Percentiles rank a stretch among this genome's conserved stretches.
Conservation (phyloP, 1,284 basidiomycete species). For the Xerocomus cyaneibrunnescens region DNA sequence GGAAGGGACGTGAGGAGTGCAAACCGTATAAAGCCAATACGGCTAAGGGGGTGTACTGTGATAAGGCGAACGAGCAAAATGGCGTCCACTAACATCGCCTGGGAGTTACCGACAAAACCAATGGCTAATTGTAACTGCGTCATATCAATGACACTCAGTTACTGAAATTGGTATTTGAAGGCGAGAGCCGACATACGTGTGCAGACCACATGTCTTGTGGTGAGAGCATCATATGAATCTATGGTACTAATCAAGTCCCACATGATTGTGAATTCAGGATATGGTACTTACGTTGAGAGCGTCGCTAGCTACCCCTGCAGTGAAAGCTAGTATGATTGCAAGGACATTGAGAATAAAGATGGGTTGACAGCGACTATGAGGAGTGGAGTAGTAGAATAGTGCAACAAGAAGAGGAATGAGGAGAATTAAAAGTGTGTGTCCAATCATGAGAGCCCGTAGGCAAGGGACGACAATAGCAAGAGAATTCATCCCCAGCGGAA, state of each 20-base stretch:
- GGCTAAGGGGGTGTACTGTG: slow-evolving; percentile 13
- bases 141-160: not conserved
- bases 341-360: slow-evolving; percentile 28
- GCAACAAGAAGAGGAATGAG: slow-evolving; percentile 22
- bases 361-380: slow-evolving; percentile 17
- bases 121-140: slow-evolving; percentile 9
- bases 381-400: slow-evolving; percentile 30
- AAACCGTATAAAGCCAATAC: slow-evolving; percentile 19
- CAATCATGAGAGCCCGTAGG: slow-evolving; percentile 13
- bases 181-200: slow-evolving; percentile 1
- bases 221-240: slow-evolving; percentile 19
- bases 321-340: slow-evolving; percentile 9
- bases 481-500: not conserved
- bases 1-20: slow-evolving; percentile 17
- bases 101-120: slow-evolving; percentile 12
- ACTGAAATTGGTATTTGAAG: not conserved
- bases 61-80: slow-evolving; percentile 24
- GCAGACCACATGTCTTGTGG: slow-evolving; percentile 4
- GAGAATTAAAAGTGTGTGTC: slow-evolving; percentile 17
- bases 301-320: slow-evolving; percentile 6
- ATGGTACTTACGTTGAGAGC: slow-evolving; percentile 1
- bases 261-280: not conserved
- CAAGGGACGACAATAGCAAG: not conserved
- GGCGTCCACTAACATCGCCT: slow-evolving; percentile 18
- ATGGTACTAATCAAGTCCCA: not conserved